Base-by-base conservation (phyloP, 2,329 filamentous ascomycete species). In the Endothia cerciana region DNA sequence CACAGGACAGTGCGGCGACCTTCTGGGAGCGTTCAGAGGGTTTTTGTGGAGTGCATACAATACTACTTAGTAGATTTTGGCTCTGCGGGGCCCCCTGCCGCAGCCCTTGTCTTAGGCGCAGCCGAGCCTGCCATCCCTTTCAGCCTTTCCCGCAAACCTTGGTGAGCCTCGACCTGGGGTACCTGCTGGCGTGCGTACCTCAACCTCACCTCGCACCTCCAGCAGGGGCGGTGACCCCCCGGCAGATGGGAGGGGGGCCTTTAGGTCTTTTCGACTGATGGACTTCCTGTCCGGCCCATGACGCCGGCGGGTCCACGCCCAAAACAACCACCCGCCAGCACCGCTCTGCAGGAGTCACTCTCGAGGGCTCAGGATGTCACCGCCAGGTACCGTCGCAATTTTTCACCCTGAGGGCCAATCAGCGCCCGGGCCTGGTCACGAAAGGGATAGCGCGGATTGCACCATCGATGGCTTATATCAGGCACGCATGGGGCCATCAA, bases 391-490 rank as follows among this genome's bases (percentile, higher is more conserved):
- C 64, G 51, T 66, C 38, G 57, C 60, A 68, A 64, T 66, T 62
- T 66, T 69, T 64, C 60, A 55, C 51, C 17, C 22, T 47, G 36
- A 3, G 15, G 47, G 41, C 66, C 63, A 68, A 68, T 63, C 47
- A 65, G 45, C 33, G 30, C 25, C 62, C n/a, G 58, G 59, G 78
- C 78, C 56, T 68, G 65, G 78, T 81, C 78, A 79, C 79, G 79
- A 81, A 80, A 80, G 80, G 75, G 69, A 77, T 83, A 82, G 81
- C 80, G 80, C 78, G 76, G 80, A 83, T 83, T 81, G 82, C 81
- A 81, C 82, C 81, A 82, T 83, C 77, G 74, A 47, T 64, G 62
- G 58, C 68, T 63, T 62, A 51, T 53, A 68, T 65, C 64, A 67
- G 49, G 43, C 38, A 33, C 36, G 13, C 55, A 41, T 58, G 55